Evolutionary conservation across 108 stramenopile species (phyloP).

Genomic region (Pseudonitzschia delicatissima): DNA sequence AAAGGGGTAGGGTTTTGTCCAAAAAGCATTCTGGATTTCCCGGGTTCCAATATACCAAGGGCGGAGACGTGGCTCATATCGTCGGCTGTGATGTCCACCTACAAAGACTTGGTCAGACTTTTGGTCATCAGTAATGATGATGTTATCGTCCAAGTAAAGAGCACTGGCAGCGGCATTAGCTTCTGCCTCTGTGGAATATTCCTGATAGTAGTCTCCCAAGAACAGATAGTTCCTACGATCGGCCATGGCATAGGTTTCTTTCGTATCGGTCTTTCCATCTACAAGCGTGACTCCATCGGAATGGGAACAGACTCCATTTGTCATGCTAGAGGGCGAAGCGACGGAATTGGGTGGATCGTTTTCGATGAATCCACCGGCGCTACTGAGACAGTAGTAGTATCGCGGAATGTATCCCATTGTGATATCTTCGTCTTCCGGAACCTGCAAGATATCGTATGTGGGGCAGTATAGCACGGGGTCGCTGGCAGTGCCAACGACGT

Average conservation of each 20-base stretch:
- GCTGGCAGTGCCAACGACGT: too few species aligned
- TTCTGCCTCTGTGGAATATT: neutral
- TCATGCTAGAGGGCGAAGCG: neutral
- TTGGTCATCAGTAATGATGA: neutral
- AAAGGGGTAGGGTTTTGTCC: slow-evolving; percentile 40
- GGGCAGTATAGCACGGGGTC: slow-evolving; percentile 34
- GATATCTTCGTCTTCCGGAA: neutral
- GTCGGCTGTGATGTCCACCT: slow-evolving; percentile 26
- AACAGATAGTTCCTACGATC: slow-evolving; percentile 10
- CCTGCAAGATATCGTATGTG: slow-evolving; percentile 17
- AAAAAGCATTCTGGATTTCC: slow-evolving; percentile 28
- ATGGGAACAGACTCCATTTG: slow-evolving; percentile 11
- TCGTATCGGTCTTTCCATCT: neutral
- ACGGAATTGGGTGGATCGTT: slow-evolving; percentile 5
- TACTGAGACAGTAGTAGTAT: slow-evolving; percentile 15
- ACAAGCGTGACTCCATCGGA: slow-evolving; percentile 13
- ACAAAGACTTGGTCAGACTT: slow-evolving; percentile 37
- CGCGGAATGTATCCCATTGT: slow-evolving; percentile 23
- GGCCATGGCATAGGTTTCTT: neutral
- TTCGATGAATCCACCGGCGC: slow-evolving; percentile 19
- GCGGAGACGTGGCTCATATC: slow-evolving; percentile 45
- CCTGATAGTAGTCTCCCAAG: slow-evolving; percentile 5
- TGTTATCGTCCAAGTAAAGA: slow-evolving; percentile 14
- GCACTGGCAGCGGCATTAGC: slow-evolving; percentile 10
- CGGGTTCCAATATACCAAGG: slow-evolving; percentile 39